These are phyloP conservation scores for Fusarium sp. DNA, from an alignment of 2,329 filamentous ascomycete genomes.

Conservation along the genomic window DNA sequence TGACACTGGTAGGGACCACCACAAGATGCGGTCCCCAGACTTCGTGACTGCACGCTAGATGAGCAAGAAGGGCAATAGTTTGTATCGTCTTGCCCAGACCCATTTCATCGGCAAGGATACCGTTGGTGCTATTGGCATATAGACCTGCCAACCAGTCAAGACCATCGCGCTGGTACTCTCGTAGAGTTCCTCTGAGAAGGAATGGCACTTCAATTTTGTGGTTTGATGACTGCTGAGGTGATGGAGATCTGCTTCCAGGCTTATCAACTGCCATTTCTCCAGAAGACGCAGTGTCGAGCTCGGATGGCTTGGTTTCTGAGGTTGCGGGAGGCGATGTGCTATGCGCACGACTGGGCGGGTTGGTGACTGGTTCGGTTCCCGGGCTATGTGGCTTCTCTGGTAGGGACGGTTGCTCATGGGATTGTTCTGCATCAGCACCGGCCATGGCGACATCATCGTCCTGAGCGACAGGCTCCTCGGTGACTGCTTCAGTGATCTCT, in stretches of 20 bases:
- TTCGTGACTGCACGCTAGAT: slow-evolving; percentile 88
- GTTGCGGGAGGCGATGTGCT: slow-evolving; percentile 60
- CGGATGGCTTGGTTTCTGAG: slow-evolving; percentile 63
- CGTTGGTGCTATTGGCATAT: slow-evolving; percentile 92
- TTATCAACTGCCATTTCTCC: slow-evolving; percentile 50
- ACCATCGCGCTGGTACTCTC: slow-evolving; percentile 97
- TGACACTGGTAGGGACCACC: slow-evolving; percentile 96
- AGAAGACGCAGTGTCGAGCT: slow-evolving; percentile 57
- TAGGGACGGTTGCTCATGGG: slow-evolving; percentile 33
- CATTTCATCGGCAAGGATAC: slow-evolving; percentile 98
- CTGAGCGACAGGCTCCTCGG: background rate
- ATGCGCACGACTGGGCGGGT: slow-evolving; percentile 55
- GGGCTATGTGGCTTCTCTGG: slow-evolving; percentile 51
- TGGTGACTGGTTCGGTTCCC: slow-evolving; percentile 58
- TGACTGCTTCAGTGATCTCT: background rate
- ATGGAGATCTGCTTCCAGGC: slow-evolving; percentile 49
- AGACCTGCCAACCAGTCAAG: slow-evolving; percentile 95
- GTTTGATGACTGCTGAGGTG: slow-evolving; percentile 47
- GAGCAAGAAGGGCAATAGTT: slow-evolving; percentile 92
- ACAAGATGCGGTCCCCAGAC: slow-evolving; percentile 97
- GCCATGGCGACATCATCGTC: slow-evolving; percentile 51
- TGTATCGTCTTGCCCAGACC: slow-evolving; percentile 98
- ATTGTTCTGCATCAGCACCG: slow-evolving; percentile 16
- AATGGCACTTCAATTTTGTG: slow-evolving; percentile 81
- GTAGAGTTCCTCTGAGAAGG: slow-evolving; percentile 85